Base-by-base conservation (phyloP, 257 asterid species). In the Scutellaria baicalensis region DNA sequence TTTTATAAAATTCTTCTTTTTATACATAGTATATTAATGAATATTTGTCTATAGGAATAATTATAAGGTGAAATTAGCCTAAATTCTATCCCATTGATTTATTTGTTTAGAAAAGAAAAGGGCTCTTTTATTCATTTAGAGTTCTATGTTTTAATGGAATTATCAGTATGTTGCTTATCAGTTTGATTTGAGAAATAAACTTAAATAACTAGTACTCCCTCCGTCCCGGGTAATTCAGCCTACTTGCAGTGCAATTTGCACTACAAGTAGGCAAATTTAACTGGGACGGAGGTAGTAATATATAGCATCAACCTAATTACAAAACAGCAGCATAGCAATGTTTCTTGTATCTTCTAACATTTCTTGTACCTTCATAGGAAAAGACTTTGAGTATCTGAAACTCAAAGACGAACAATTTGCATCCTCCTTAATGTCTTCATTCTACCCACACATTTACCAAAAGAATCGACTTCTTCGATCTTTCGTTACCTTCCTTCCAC, bases 401-500 rank as follows among this genome's bases (percentile, higher is more conserved):
- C 77, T 75, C 78, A 88, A 75, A 62, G 85, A 47, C 96, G 96
- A 48, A 81, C 68, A 76, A 81, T 55, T 71, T 61, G 18, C 78
- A 85, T 84, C 82, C 98, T 84, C 81, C 86, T 79, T 40, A 81
- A 67, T 27, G 61, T 86, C 77, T 45, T 88, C 96, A 2, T 27
- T 74, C 98, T 79, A 75, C 83, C 84, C 27, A 80, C 77, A 27
- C 76, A 88, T 72, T 77, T 66, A 6, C 86, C 78, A 12, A 61
- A 49, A 78, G 68, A 52, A 27, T 80, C 84, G 5, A 72, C 55
- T 69, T 68, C 80, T 18, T 72, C 78, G 16, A 50, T 47, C 79
- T 68, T 84, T 69, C 81, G 79, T 76, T 87, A 83, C 77, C 72
- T 83, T 62, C 84, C 59, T 38, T 75, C 51, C 33, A 39, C 38